Conservation (phyloP, 208 protist species). For the Chromosphaera perkinsii region DNA sequence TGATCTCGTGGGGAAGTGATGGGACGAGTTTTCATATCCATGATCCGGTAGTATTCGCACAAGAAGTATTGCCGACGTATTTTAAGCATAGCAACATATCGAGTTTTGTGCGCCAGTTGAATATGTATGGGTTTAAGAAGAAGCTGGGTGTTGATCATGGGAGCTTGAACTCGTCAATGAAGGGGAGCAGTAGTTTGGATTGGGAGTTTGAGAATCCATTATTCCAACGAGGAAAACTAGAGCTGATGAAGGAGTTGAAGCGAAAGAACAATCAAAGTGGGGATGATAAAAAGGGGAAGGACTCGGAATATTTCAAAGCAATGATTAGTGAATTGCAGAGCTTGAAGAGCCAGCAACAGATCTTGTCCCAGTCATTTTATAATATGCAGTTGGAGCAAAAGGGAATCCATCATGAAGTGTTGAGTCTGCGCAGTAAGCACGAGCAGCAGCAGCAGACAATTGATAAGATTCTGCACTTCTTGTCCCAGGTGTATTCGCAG, state of each 20-base stretch:
- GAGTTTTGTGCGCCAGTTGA: constrained; percentile 40
- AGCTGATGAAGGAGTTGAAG: too few species aligned
- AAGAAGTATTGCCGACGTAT: constrained; percentile 31
- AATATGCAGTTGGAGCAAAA: too few species aligned
- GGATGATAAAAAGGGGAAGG: too few species aligned
- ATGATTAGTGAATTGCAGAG: too few species aligned
- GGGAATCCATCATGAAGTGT: too few species aligned
- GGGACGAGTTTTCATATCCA: constrained; percentile 23
- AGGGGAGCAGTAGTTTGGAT: neutral
- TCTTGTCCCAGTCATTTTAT: too few species aligned
- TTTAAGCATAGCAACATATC: constrained; percentile 48
- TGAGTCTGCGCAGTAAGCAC: constrained; percentile 6
- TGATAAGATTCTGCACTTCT: constrained; percentile 15
- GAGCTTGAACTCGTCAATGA: neutral
- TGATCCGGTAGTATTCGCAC: constrained; percentile 16
- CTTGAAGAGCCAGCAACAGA: too few species aligned
- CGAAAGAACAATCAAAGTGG: too few species aligned
- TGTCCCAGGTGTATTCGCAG: constrained; percentile 6
- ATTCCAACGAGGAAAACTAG: constrained; percentile 9
- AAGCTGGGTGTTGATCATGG: constrained; percentile 14
- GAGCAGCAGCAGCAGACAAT: constrained; percentile 20
- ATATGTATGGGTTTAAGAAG: constrained; percentile 38
- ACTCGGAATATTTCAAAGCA: too few species aligned
- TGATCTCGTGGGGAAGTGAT: constrained; percentile 23
- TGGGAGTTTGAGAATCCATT: constrained; percentile 18